Base-by-base conservation (phyloP, 352 stramenopile genomes). In the Blastocystis hominis region DNA sequence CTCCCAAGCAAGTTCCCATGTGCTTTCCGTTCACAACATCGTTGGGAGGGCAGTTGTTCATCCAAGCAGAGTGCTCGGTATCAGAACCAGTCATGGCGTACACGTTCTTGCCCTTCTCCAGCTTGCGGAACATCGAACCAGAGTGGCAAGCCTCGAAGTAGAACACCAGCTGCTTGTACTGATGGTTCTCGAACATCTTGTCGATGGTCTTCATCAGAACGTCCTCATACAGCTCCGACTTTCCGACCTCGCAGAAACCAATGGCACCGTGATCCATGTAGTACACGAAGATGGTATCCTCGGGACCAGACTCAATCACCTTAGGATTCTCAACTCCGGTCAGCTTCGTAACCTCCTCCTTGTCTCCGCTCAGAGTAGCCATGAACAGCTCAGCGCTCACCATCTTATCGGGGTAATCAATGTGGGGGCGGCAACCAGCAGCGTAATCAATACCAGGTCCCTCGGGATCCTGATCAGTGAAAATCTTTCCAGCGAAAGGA, bases 141-240 rank as follows among this genome's bases (percentile, higher is more conserved):
- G 77, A 87, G 66, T 87, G 66, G 66, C 77, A 87, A 64, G 77
- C 77, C 66, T 87, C 77, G 66, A 87, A 87, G 66, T 87, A 87
- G 66, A 87, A 87, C 20, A 87, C 77, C 6, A 87, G 3, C 47
- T 87, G 62, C 77, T 87, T 87, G 66, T 87, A 87, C 66, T 87
- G 62, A 15, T 87, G 36, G 38, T 75, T 78, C 40, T 87, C 66
- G 63, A 54, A 87, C 77, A 87, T 87, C 77, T 87, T 78, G 44
- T 87, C 44, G 47, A 87, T 75, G 15, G 77, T 87, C 36, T 75
- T 42, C n/a, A 87, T 87, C 62, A 87, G 55, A 47, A 87, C 77
- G 0, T 75, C n/a, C 20, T 75, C 77, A 9, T 77, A 20, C 42
- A 87, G 56, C 3, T 87, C 62, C 5, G n/a, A 53, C 62, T 87